Evolutionary conservation across 495 filamentous ascomycete species (phyloP).

Genomic region (Viridothelium virens): DNA sequence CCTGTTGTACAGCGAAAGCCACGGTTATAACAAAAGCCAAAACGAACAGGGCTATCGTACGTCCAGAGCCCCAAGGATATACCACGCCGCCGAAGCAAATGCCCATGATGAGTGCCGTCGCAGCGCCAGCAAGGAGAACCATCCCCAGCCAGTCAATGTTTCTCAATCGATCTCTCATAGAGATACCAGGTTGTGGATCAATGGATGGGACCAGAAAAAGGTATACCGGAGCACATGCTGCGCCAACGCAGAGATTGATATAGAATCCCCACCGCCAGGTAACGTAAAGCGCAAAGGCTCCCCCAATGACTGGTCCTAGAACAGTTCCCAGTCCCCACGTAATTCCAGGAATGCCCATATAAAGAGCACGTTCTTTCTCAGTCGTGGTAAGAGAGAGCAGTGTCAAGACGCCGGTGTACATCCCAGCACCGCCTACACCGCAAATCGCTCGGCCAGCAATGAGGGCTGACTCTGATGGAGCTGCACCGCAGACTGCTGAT

Average conservation of each 20-base stretch:
- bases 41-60: constrained; percentile 18
- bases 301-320: constrained; percentile 30
- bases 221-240: constrained; percentile 48
- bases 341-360: constrained; percentile 14
- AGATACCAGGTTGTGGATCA: constrained; percentile 39
- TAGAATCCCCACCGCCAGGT: constrained; percentile 81
- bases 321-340: constrained; percentile 10
- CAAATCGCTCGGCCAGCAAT: constrained; percentile 35
- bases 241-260: constrained; percentile 60
- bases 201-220: constrained; percentile 47
- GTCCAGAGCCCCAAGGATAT: constrained; percentile 20
- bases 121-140: constrained; percentile 25
- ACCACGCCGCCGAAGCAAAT: constrained; percentile 19
- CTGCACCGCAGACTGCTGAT: constrained; percentile 33
- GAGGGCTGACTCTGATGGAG: constrained; percentile 29
- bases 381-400: constrained; percentile 74
- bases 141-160: constrained; percentile 37
- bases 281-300: constrained; percentile 37
- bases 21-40: constrained; percentile 15
- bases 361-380: constrained; percentile 46
- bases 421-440: constrained; percentile 51
- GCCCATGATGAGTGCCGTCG: constrained; percentile 21
- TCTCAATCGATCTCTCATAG: constrained; percentile 30
- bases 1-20: constrained; percentile 20
- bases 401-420: constrained; percentile 75